Base-by-base conservation (phyloP, 352 stramenopile genomes). In the Phytophthora palmivora region DNA sequence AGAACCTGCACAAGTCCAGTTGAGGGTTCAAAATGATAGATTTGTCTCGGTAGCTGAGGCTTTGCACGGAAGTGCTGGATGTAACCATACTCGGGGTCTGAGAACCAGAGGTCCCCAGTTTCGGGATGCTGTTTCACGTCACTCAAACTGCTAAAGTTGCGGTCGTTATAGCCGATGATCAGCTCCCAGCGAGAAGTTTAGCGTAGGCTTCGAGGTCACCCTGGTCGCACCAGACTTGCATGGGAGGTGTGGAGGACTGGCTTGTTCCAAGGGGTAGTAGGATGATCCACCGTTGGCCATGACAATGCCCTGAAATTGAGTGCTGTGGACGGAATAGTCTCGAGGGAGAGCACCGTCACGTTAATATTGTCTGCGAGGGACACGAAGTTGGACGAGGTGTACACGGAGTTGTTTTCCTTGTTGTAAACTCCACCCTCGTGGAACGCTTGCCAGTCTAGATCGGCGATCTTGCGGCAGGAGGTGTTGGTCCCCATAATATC, bases 191-290 rank as follows among this genome's bases (percentile, higher is more conserved):
- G 9, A 67, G 49, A n/a, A 67, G 58, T 18, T 61, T 47, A 2
- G 42, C 32, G 34, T 61, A 60, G 24, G 26, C 36, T 7, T 60
- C 37, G 22, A 67, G 44, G 36, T 67, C 42, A 6, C 58, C 58
- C 15, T 67, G 58, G 37, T 67, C 58, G n/a, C 58, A 67, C 58
- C 58, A 67, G 1, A 67, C 53, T 28, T 67, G 58, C 58, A 52
- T 61, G 4, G 49, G 58, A n/a, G 58, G 58, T 2, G 58, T 67
- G 28, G 16, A 18, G 10, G 44, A 46, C 7, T 57, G 58, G 43
- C 62, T 50, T 2, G 44, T 30, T 12, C 51, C 34, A 9, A 43
- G 58, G 58, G 58, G 50, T 62, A 67, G 21, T 62, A 67, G 19
- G 58, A 51, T 21, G 58, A 62, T 0, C 43, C 58, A 16, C 58